Evolutionary conservation across 352 stramenopile species (phyloP), one percentile per base, ranked within the genome.

Genomic region (Elongisporangium undulatum): DNA sequence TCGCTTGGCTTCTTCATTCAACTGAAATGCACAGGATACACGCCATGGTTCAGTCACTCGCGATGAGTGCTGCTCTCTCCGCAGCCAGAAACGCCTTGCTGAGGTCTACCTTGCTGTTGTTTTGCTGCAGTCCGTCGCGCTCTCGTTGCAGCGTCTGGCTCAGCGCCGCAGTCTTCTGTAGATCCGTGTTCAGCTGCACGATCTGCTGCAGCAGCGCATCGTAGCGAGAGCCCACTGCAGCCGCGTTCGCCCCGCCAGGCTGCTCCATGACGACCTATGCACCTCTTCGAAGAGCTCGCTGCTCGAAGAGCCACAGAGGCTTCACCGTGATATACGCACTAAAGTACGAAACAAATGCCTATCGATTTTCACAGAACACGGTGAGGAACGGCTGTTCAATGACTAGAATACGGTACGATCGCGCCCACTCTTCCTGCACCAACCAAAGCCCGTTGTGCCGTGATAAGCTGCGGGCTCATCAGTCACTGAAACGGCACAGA

Each of bases 91-190:
- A 24, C n/a, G 22, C 8, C 23, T 41, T 24, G 23, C 26, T 2
- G n/a, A 1, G 6, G 53, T 51, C 23, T 39, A 88, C 79, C 76
- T 84, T 89, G 55, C 56, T 57, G 62, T 82, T 92, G 58, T 82
- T 74, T 57, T 78, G 62, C 58, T 86, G 74, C 9, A 88, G 63
- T 1, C 74, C 74, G 56, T 95, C 85, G 9, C 84, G 82, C 77
- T 93, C 83, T 49, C 72, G 75, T 55, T 93, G 82, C 54, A 95
- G 69, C 45, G 78, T 68, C 73, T 95, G 83, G 53, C 84, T 93
- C 51, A 93, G 67, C 64, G 83, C 79, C 52, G 74, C 83, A 13
- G 85, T 92, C 65, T 95, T 93, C 56, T 93, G 84, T 21, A 92
- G 66, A 56, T 93, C 85, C 51, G 83, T 79, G 54, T 93, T 93